These are phyloP conservation scores for Pilatotrama ljubarskyi DNA, from an alignment of 768 basidiomycete genomes.

Conservation along the genomic window DNA sequence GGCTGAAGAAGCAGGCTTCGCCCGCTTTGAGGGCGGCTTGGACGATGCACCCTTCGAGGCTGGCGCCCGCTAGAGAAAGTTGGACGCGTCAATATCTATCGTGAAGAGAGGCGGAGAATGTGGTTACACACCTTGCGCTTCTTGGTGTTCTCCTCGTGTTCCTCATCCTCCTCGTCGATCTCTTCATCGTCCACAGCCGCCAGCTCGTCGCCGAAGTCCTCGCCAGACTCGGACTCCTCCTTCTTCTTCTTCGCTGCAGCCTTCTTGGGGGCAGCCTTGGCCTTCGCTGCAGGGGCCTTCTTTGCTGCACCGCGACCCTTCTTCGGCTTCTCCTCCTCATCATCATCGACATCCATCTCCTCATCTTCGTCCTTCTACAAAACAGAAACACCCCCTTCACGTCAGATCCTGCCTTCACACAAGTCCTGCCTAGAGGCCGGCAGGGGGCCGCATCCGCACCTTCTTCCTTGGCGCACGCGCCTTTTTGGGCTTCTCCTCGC, in stretches of 20 bases:
- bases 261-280: constrained; percentile 49
- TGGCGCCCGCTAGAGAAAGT: constrained; percentile 20
- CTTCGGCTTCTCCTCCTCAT: constrained; percentile 52
- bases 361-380: constrained; percentile 26
- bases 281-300: constrained; percentile 36
- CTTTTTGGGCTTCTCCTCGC: constrained; percentile 32
- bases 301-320: constrained; percentile 48
- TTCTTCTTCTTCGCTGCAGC: constrained; percentile 43
- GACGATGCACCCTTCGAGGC: constrained; percentile 20
- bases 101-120: neutral
- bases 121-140: constrained; percentile 65
- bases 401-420: neutral
- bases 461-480: constrained; percentile 32
- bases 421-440: neutral
- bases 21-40: constrained; percentile 25
- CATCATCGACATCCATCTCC: constrained; percentile 37
- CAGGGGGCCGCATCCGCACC: constrained; percentile 19
- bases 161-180: constrained; percentile 49
- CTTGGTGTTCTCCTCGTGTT: constrained; percentile 43
- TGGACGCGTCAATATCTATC: neutral
- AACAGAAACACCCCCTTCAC: neutral
- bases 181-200: constrained; percentile 42
- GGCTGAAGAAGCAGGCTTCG: constrained; percentile 22
- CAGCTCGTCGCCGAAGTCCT: constrained; percentile 48
- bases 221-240: constrained; percentile 44